Conservation (phyloP, 2,329 filamentous ascomycete species). For the Penicillium sp. region DNA sequence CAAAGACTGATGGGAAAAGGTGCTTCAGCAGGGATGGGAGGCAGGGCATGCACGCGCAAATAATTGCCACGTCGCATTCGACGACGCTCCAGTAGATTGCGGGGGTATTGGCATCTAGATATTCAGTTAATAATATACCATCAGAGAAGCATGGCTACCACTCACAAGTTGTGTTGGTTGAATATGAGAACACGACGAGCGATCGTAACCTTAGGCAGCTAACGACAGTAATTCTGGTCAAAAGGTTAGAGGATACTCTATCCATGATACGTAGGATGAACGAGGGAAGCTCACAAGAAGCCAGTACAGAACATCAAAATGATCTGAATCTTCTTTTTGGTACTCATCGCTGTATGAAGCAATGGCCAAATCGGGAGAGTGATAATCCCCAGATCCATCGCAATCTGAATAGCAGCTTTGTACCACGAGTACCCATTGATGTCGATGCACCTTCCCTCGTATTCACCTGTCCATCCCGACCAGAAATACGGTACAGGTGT, state of each 20-base stretch:
- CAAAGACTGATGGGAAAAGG: slow-evolving; percentile 14
- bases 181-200: slow-evolving; percentile 41
- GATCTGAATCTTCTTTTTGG: slow-evolving; percentile 53
- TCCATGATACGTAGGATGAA: not conserved
- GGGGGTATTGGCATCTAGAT: slow-evolving; percentile 39
- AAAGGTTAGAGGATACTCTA: not conserved
- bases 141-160: not conserved
- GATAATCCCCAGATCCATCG: slow-evolving; percentile 55
- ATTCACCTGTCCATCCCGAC: slow-evolving; percentile 53
- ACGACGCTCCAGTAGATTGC: slow-evolving; percentile 44
- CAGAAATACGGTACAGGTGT: slow-evolving; percentile 50
- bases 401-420: slow-evolving; percentile 55
- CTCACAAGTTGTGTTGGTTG: slow-evolving; percentile 39
- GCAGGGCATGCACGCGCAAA: slow-evolving; percentile 47
- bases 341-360: slow-evolving; percentile 43
- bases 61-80: slow-evolving; percentile 46
- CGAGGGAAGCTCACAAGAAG: slow-evolving; percentile 35
- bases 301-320: slow-evolving; percentile 55
- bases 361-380: slow-evolving; percentile 52
- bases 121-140: not conserved
- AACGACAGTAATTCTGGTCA: slow-evolving; percentile 42
- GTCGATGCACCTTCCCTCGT: slow-evolving; percentile 51
- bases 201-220: slow-evolving; percentile 43
- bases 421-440: slow-evolving; percentile 53
- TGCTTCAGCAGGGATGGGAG: slow-evolving; percentile 19